Evolutionary conservation across 208 protist species (phyloP), one percentile per base, ranked within the genome.

Genomic region (Tetramitus jugosus): DNA sequence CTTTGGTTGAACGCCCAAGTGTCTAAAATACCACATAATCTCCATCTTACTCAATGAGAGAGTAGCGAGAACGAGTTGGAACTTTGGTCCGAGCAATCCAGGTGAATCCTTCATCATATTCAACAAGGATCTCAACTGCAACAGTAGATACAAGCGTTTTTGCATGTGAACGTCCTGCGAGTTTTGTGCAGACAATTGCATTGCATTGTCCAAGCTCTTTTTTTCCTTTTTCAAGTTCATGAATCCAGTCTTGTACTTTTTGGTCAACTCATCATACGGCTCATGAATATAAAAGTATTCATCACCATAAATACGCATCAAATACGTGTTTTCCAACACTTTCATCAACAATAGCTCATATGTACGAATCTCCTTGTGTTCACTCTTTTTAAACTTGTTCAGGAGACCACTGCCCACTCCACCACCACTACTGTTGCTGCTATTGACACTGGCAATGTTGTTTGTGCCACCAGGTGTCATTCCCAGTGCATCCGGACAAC

Each of bases 41-140:
- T 74, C 67, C 20, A 6, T 45, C 39, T n/a, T 46, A 6, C n/a
- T 31, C 43, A 74, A 29, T 53, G 39, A 33, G 39, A 74, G 35
- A 26, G 42, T 26, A 53, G 67, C 67, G 7, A 74, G 37, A 45
- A 74, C 67, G 8, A 74, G 53, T n/a, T 74, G 35, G 17, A 74
- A 74, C 53, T 74, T 74, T 74, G 67, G 67, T n/a, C 67, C 67
- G 33, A 53, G 13, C n/a, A 74, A 74, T 39, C 67, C 67, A 39
- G 39, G 67, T 35, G 7, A 43, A 53, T 74, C 67, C n/a, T 39
- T 74, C 42, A 74, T 53, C 67, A 74, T 74, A 10, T 35, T 45
- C 2, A 53, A 53, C 29, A 74, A 53, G 37, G 42, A n/a, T 43
- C 53, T 49, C 14, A 74, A 53, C 37, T 74, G 67, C 26, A 74